A percentile compares a stretch with the other conserved stretches of the same genome.
Evolutionary conservation across 2,329 filamentous ascomycete species (phyloP).

Genomic region (Alternaria alternata): DNA sequence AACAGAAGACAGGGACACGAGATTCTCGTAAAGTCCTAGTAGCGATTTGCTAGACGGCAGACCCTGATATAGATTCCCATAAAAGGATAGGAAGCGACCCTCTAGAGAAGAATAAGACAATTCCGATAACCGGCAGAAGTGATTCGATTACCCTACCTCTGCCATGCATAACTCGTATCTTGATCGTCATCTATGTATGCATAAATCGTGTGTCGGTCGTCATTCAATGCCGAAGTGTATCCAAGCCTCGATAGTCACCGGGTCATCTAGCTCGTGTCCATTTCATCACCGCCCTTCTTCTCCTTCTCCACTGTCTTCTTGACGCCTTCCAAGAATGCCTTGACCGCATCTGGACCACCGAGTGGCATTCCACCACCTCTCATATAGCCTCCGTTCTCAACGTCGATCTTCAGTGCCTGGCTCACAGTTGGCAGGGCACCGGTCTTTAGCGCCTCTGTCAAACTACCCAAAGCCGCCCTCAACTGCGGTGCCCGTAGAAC

Average conservation of each 20-base stretch:
- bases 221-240: conserved; percentile 1
- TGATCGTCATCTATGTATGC: conserved; percentile 11
- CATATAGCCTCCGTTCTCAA: conserved; percentile 86
- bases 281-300: conserved; percentile 38
- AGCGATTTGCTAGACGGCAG: background rate
- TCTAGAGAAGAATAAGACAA: background rate
- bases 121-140: background rate
- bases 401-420: conserved; percentile 80
- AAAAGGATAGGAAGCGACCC: background rate
- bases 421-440: conserved; percentile 90
- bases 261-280: conserved; percentile 40
- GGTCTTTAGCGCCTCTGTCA: conserved; percentile 88
- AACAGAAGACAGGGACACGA: background rate
- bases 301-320: conserved; percentile 74
- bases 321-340: conserved; percentile 89
- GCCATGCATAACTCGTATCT: background rate
- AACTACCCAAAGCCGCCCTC: conserved; percentile 80
- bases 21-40: background rate
- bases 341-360: conserved; percentile 86
- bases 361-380: conserved; percentile 80
- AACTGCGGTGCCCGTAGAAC: conserved; percentile 92
- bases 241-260: background rate
- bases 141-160: background rate
- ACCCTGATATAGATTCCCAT: background rate
- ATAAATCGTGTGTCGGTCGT: conserved; percentile 15